Evolutionary conservation across 176 grass and related monocot species (phyloP).

Genomic region (Miscanthus lutarioriparius): DNA sequence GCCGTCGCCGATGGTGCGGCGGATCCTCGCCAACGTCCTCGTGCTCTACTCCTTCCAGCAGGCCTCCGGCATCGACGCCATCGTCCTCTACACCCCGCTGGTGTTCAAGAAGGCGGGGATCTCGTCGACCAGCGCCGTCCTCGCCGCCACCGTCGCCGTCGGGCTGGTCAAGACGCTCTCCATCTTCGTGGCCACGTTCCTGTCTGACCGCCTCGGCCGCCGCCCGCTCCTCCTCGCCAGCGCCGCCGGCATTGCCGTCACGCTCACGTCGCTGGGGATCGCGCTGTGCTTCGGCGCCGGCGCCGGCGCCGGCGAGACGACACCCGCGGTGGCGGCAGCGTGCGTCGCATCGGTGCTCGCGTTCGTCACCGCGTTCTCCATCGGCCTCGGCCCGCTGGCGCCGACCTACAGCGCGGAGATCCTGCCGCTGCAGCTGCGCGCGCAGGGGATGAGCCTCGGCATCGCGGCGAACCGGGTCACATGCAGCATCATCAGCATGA

Average conservation of each 20-base stretch:
- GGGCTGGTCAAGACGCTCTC: slow-evolving; percentile 39
- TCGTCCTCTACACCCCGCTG: slow-evolving; percentile 52
- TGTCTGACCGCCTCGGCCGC: slow-evolving; percentile 47
- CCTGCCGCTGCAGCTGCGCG: slow-evolving; percentile 9
- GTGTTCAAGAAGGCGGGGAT: slow-evolving; percentile 45
- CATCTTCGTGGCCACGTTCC: slow-evolving; percentile 48
- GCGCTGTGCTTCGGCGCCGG: background rate
- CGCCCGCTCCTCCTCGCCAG: slow-evolving; percentile 38
- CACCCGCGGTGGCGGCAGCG: slow-evolving; percentile 20
- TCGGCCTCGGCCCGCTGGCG: background rate
- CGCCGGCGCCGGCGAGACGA: background rate
- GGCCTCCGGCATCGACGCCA: slow-evolving; percentile 41
- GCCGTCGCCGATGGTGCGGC: slow-evolving; percentile 6
- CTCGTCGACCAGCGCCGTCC: slow-evolving; percentile 10
- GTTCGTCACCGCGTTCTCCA: background rate
- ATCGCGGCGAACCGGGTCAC: background rate
- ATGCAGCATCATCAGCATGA: background rate
- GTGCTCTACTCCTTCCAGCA: slow-evolving; percentile 51
- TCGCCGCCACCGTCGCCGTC: slow-evolving; percentile 39
- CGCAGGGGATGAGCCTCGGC: slow-evolving; percentile 1
- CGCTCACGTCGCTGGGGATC: slow-evolving; percentile 27
- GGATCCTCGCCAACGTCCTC: slow-evolving; percentile 30
- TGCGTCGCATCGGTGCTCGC: background rate
- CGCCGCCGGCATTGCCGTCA: slow-evolving; percentile 27
- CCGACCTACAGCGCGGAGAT: background rate